Conservation (phyloP, 768 basidiomycete genomes). For the Mycena metata region DNA sequence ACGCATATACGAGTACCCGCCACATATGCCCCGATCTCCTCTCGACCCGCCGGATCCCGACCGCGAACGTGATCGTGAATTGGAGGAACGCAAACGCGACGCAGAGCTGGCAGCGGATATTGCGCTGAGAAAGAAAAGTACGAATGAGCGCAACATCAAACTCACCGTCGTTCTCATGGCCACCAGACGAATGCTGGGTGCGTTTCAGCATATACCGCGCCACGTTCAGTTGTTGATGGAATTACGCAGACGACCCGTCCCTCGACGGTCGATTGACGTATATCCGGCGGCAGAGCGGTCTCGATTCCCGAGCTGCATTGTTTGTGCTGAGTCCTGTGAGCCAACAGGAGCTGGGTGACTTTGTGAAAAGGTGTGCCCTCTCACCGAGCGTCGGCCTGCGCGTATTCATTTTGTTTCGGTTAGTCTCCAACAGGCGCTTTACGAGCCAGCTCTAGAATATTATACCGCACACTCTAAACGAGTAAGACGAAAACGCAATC, state of each 20-base stretch:
- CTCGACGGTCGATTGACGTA: conserved; percentile 88
- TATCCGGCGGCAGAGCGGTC: conserved; percentile 87
- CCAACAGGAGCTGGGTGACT: conserved; percentile 87
- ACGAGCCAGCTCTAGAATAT: conserved; percentile 92
- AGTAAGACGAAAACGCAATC: conserved; percentile 89
- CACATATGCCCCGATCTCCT: conserved; percentile 61
- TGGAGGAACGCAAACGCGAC: conserved; percentile 81
- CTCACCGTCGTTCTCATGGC: conserved; percentile 95
- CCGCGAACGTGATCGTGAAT: conserved; percentile 67
- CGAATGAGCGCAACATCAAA: conserved; percentile 91
- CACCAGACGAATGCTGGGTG: conserved; percentile 89
- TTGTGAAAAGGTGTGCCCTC: conserved; percentile 77
- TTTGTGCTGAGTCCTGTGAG: conserved; percentile 97
- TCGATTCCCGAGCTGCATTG: conserved; percentile 92
- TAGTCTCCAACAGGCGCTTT: conserved; percentile 90
- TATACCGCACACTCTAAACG: conserved; percentile 95
- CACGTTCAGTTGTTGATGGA: neutral
- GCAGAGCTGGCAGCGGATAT: conserved; percentile 85
- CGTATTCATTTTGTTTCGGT: conserved; percentile 28
- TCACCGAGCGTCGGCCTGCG: neutral
- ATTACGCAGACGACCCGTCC: conserved; percentile 78
- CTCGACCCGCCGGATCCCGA: conserved; percentile 68
- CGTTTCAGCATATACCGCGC: conserved; percentile 40
- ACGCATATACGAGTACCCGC: conserved; percentile 80
- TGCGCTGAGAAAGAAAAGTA: conserved; percentile 80